Percentiles rank a stretch among this genome's conserved stretches.
phyloP scores from a whole-genome alignment of 179 eudicot genomes.

The Corrigiola litoralis region DNA sequence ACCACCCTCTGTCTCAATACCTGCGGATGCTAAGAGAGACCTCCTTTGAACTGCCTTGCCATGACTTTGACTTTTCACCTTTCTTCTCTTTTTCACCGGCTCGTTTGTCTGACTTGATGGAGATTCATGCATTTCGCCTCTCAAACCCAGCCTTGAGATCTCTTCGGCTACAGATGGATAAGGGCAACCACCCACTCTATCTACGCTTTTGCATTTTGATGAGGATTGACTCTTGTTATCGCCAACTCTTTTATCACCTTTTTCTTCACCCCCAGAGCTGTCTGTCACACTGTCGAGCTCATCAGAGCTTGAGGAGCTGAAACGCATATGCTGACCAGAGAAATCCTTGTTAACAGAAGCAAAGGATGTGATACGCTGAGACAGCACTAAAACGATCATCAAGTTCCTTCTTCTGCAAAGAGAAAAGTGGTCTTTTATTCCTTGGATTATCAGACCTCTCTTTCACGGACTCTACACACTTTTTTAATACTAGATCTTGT shows the following conservation, averaged over 20 bases:
- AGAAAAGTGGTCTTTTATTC: constrained; percentile 51
- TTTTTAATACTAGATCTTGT: constrained; percentile 33
- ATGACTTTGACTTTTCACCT: constrained; percentile 28
- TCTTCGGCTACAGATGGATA: constrained; percentile 91
- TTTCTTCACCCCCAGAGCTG: constrained; percentile 30
- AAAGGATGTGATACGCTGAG: constrained; percentile 57
- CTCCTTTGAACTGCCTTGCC: constrained; percentile 13
- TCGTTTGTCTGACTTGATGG: constrained; percentile 13
- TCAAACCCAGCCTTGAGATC: constrained; percentile 71
- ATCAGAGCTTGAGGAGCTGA: constrained; percentile 62
- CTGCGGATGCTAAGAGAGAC: constrained; percentile 7
- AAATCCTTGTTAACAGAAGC: constrained; percentile 43
- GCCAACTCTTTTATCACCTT: constrained; percentile 14
- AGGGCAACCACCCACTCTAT: constrained; percentile 68
- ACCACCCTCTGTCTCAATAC: constrained; percentile 9
- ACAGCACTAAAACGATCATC: constrained; percentile 61
- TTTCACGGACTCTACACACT: constrained; percentile 27
- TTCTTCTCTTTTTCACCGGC: constrained; percentile 44
- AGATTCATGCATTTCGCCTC: constrained; percentile 34
- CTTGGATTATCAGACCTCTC: constrained; percentile 18
- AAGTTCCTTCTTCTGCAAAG: constrained; percentile 53
- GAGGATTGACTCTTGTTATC: constrained; percentile 24
- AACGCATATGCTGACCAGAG: constrained; percentile 55
- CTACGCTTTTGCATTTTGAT: constrained; percentile 26
- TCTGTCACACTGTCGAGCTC: constrained; percentile 40